phyloP scores from a whole-genome alignment of 495 filamentous ascomycete genomes.

The Hyphodiscus hymeniophilus region DNA sequence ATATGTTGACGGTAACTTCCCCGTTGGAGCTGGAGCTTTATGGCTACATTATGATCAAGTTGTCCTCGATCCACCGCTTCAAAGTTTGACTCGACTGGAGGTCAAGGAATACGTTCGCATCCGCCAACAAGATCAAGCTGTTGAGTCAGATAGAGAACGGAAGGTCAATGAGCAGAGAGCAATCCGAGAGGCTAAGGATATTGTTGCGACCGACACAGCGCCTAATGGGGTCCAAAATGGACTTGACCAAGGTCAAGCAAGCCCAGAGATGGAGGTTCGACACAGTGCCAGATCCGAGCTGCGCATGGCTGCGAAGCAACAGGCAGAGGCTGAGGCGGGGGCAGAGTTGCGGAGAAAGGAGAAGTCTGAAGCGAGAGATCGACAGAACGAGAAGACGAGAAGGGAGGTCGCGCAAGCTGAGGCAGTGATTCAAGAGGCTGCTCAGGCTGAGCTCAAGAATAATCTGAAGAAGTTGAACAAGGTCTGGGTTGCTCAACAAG shows the following conservation, averaged over 20 bases:
- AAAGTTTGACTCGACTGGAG: slow-evolving; percentile 33
- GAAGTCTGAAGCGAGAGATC: slow-evolving; percentile 14
- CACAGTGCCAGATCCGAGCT: slow-evolving; percentile 17
- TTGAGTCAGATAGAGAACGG: slow-evolving; percentile 36
- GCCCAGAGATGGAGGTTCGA: slow-evolving; percentile 17
- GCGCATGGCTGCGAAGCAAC: slow-evolving; percentile 9
- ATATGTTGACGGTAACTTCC: slow-evolving; percentile 39
- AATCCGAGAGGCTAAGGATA: slow-evolving; percentile 35
- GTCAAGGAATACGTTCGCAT: slow-evolving; percentile 47
- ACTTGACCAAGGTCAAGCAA: neutral
- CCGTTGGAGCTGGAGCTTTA: slow-evolving; percentile 39
- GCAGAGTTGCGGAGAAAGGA: slow-evolving; percentile 11
- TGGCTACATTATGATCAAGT: slow-evolving; percentile 50
- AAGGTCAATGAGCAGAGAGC: slow-evolving; percentile 39
- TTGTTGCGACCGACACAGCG: slow-evolving; percentile 18
- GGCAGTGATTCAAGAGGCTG: slow-evolving; percentile 11
- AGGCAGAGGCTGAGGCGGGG: slow-evolving; percentile 13
- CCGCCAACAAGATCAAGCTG: slow-evolving; percentile 34
- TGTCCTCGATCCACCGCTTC: slow-evolving; percentile 37
- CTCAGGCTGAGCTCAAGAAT: slow-evolving; percentile 17
- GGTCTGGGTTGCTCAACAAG: slow-evolving; percentile 21
- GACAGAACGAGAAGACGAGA: slow-evolving; percentile 17
- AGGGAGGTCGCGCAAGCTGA: slow-evolving; percentile 21
- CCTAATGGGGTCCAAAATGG: neutral
- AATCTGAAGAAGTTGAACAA: slow-evolving; percentile 21